phyloP scores from a whole-genome alignment of 2,329 filamentous ascomycete species.

The Aspergillus pseudoglaucus region DNA sequence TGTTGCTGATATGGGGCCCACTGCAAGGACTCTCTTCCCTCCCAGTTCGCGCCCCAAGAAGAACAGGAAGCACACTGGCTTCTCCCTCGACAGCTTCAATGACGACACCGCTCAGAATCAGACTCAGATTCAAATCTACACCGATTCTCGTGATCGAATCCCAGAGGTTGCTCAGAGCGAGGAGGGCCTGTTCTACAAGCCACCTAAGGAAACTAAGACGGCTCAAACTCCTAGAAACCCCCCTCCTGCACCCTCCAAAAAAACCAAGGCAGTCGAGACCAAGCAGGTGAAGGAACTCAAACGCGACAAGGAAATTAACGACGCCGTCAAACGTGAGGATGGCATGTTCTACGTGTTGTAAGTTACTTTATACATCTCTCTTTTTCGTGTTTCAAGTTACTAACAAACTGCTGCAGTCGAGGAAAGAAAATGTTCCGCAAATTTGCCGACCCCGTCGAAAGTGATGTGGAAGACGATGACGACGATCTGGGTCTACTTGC shows the following conservation, averaged over 20 bases:
- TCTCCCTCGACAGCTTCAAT: conserved; percentile 40
- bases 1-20: conserved; percentile 38
- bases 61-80: conserved; percentile 39
- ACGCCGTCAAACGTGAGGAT: conserved; percentile 47
- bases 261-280: conserved; percentile 27
- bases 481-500: conserved; percentile 38
- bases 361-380: conserved; percentile 32
- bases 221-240: conserved; percentile 16
- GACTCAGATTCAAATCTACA: conserved; percentile 51
- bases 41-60: conserved; percentile 42
- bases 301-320: conserved; percentile 40
- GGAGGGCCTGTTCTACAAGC: conserved; percentile 51
- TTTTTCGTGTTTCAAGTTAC: conserved; percentile 3
- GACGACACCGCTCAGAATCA: conserved; percentile 25
- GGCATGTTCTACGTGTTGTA: conserved; percentile 58
- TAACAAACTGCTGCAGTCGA: conserved; percentile 42
- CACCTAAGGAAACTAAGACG: conserved; percentile 20
- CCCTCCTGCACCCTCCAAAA: conserved; percentile 26
- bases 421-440: conserved; percentile 56
- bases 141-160: conserved; percentile 57
- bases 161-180: conserved; percentile 46
- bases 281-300: conserved; percentile 27
- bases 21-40: conserved; percentile 51
- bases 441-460: conserved; percentile 41
- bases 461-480: conserved; percentile 37